Conservation (phyloP, 768 basidiomycete genomes). For the Boletus tomentosulus region DNA sequence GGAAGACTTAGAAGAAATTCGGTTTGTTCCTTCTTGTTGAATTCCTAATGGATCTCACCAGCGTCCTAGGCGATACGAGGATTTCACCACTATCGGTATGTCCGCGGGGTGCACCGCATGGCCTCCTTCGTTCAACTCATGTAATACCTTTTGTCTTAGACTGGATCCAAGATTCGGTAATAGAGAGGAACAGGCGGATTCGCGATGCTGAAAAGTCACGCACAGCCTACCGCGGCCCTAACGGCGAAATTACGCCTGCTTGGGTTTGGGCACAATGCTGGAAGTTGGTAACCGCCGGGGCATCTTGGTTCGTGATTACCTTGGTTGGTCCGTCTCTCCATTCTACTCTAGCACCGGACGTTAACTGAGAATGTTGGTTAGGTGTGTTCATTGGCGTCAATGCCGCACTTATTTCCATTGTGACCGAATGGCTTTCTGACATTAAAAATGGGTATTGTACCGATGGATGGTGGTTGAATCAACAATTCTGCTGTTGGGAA, state of each 20-base stretch:
- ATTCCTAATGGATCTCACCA: slow-evolving; percentile 11
- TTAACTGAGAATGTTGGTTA: slow-evolving; percentile 29
- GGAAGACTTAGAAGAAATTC: slow-evolving; percentile 65
- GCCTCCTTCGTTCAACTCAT: slow-evolving; percentile 12
- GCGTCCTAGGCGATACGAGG: slow-evolving; percentile 75
- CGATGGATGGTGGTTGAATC: slow-evolving; percentile 98
- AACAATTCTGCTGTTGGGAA: slow-evolving; percentile 98
- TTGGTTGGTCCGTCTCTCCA: slow-evolving; percentile 70
- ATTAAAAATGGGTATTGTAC: slow-evolving; percentile 96
- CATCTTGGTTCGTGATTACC: slow-evolving; percentile 90
- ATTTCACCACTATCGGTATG: slow-evolving; percentile 91
- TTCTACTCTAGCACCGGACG: background rate
- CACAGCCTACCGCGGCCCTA: slow-evolving; percentile 44
- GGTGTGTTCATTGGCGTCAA: slow-evolving; percentile 90
- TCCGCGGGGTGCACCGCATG: slow-evolving; percentile 12
- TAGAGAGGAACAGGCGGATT: slow-evolving; percentile 79
- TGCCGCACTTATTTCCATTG: slow-evolving; percentile 91
- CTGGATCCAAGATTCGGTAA: slow-evolving; percentile 94
- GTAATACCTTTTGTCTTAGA: slow-evolving; percentile 44
- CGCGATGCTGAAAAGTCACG: slow-evolving; percentile 45
- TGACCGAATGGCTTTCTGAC: slow-evolving; percentile 96
- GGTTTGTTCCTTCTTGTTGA: slow-evolving; percentile 36
- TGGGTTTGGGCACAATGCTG: slow-evolving; percentile 63
- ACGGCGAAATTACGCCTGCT: slow-evolving; percentile 46
- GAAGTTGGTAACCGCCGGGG: slow-evolving; percentile 62